phyloP scores from a whole-genome alignment of 2,329 filamentous ascomycete genomes.

The Aspergillus sp. region DNA sequence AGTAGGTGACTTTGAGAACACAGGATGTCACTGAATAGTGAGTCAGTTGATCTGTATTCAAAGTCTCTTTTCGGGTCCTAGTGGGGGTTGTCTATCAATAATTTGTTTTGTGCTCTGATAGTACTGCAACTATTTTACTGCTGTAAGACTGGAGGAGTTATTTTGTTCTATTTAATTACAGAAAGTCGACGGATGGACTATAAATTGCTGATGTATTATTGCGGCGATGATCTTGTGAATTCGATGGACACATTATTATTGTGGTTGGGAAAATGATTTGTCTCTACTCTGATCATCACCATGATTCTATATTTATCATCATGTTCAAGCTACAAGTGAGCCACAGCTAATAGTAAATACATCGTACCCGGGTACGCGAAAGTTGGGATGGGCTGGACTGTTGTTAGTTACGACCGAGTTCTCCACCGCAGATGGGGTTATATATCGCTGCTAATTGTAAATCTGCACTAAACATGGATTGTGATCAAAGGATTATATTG shows the following conservation, averaged over 20 bases:
- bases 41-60: not conserved
- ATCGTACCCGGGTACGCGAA: too few relatives aligned
- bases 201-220: not conserved
- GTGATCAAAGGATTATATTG: too few relatives aligned
- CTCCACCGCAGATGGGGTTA: too few relatives aligned
- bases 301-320: too few relatives aligned
- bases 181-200: not conserved
- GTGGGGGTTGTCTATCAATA: not conserved
- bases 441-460: too few relatives aligned
- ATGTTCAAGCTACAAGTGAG: too few relatives aligned
- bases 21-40: not conserved
- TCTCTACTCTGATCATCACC: not conserved
- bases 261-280: not conserved
- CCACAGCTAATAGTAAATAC: too few relatives aligned
- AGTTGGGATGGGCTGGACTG: too few relatives aligned
- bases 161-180: not conserved
- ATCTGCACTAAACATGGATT: too few relatives aligned
- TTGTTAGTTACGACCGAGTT: too few relatives aligned
- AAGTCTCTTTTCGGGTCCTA: not conserved
- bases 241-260: not conserved
- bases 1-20: not conserved
- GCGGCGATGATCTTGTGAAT: not conserved
- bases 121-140: not conserved
- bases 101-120: not conserved
- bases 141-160: not conserved